Base-by-base conservation (phyloP, 306 rosid species). In the Alnus rubra region DNA sequence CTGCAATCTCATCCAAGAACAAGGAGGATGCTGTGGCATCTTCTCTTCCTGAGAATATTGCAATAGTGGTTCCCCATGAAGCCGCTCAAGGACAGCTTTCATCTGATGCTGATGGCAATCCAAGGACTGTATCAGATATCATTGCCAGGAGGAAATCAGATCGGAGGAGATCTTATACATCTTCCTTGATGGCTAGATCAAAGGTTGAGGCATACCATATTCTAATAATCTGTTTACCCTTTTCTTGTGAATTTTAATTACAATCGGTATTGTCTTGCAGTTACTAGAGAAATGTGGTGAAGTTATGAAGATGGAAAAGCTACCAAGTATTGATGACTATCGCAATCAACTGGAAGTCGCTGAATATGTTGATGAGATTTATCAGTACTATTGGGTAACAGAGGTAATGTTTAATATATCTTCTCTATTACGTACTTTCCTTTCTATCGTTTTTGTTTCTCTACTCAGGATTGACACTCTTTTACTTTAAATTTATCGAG, bases 281-380 rank as follows among this genome's bases (percentile, higher is more conserved):
- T 71, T 91, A 83, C 85, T 92, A 69, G 91, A 90, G 81, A 88
- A 78, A 81, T 80, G 78, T 79, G 86, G 75, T 48, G 85, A 80
- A 70, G 89, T 44, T 54, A 45, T 60, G 55, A 78, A 86, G 89
- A 78, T 75, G 45, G 87, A 88, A 70, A 82, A 83, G 77, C 87
- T 92, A 7, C 96, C 97, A 51, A 88, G 73, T 75, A 90, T 94
- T 52, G 98, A 94, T 83, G 79, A 92, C 88, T 82, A 80, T 54
- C 35, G 84, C 81, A 89, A 94, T 80, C 97, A 94, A 82, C 90
- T 89, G 72, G 98, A 94, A 88, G 97, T 94, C 76, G 86, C 94
- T 70, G 97, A 92, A 77, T 92, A 91, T 69, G 81, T 94, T 81
- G 93, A 92, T 79, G 98, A 89, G 45, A 91, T 92, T 76, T 91